phyloP scores from a whole-genome alignment of 2,329 filamentous ascomycete species.

The Pseudofabraea citricarpa region DNA sequence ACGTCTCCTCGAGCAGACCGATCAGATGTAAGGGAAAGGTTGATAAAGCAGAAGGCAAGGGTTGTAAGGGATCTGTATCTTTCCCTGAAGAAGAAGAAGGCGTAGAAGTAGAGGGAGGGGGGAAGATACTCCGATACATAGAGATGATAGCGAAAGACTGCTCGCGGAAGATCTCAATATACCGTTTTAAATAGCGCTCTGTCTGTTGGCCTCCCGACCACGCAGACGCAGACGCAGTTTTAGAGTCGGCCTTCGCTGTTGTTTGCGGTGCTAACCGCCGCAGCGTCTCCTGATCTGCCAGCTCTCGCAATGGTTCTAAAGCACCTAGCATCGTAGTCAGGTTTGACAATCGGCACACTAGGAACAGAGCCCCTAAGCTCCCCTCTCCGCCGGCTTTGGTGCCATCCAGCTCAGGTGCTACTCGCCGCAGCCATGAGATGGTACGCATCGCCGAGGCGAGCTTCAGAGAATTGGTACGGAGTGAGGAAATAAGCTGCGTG shows the following conservation, averaged over 20 bases:
- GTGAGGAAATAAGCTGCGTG: slow-evolving; percentile 70
- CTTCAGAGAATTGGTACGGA: slow-evolving; percentile 76
- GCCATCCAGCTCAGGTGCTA: slow-evolving; percentile 72
- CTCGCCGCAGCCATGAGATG: slow-evolving; percentile 82
- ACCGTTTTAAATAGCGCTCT: slow-evolving; percentile 88
- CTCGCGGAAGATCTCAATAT: slow-evolving; percentile 95
- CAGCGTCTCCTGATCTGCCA: slow-evolving; percentile 79
- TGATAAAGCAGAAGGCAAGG: slow-evolving; percentile 70
- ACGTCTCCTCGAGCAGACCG: slow-evolving; percentile 71
- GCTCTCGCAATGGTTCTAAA: slow-evolving; percentile 75
- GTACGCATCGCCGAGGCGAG: slow-evolving; percentile 87
- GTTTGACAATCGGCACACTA: slow-evolving; percentile 79
- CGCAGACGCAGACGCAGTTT: slow-evolving; percentile 23
- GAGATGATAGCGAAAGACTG: slow-evolving; percentile 95
- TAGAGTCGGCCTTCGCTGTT: slow-evolving; percentile 21
- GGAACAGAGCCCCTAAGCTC: slow-evolving; percentile 74
- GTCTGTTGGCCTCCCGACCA: slow-evolving; percentile 83
- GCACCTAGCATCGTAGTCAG: slow-evolving; percentile 77
- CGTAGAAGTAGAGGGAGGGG: slow-evolving; percentile 32
- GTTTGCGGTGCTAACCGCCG: slow-evolving; percentile 29
- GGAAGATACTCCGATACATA: slow-evolving; percentile 89
- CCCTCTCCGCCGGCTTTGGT: slow-evolving; percentile 47
- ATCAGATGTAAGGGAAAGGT: slow-evolving; percentile 84
- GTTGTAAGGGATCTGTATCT: slow-evolving; percentile 40
- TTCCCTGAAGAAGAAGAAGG: slow-evolving; percentile 7